phyloP scores from a whole-genome alignment of 1,139 yeast genomes.

The Yamadazyma sp. region DNA sequence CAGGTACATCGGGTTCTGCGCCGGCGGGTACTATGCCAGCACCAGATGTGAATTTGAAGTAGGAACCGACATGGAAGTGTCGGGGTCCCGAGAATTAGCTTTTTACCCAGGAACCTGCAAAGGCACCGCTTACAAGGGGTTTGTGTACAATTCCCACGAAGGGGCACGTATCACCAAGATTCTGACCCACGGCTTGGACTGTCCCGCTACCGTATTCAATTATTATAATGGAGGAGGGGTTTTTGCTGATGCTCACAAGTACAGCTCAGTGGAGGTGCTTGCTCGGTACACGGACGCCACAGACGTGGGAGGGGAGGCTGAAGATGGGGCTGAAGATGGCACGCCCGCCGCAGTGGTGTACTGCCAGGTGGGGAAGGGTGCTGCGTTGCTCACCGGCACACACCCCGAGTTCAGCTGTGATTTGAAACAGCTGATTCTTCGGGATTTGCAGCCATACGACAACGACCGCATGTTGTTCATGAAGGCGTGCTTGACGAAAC shows the following conservation, averaged over 20 bases:
- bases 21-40: slow-evolving; percentile 94
- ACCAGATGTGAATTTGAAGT: slow-evolving; percentile 78
- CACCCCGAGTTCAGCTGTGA: slow-evolving; percentile 85
- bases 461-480: slow-evolving; percentile 61
- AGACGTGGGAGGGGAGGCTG: slow-evolving; percentile 38
- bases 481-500: slow-evolving; percentile 49
- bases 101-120: slow-evolving; percentile 81
- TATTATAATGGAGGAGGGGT: slow-evolving; percentile 90
- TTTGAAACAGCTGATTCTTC: slow-evolving; percentile 18
- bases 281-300: slow-evolving; percentile 57
- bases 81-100: slow-evolving; percentile 77
- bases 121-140: slow-evolving; percentile 83
- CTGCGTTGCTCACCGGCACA: slow-evolving; percentile 75
- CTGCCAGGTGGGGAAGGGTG: slow-evolving; percentile 71
- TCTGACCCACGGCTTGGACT: slow-evolving; percentile 26
- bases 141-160: slow-evolving; percentile 68
- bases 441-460: slow-evolving; percentile 22
- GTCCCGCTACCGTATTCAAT: slow-evolving; percentile 24
- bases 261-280: slow-evolving; percentile 62
- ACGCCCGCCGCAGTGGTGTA: slow-evolving; percentile 77
- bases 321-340: too few species aligned
- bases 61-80: slow-evolving; percentile 76
- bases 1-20: slow-evolving; percentile 80
- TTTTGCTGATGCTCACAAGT: slow-evolving; percentile 70
- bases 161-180: slow-evolving; percentile 70